phyloP scores from a whole-genome alignment of 495 filamentous ascomycete genomes.

The Penicillium steckii region DNA sequence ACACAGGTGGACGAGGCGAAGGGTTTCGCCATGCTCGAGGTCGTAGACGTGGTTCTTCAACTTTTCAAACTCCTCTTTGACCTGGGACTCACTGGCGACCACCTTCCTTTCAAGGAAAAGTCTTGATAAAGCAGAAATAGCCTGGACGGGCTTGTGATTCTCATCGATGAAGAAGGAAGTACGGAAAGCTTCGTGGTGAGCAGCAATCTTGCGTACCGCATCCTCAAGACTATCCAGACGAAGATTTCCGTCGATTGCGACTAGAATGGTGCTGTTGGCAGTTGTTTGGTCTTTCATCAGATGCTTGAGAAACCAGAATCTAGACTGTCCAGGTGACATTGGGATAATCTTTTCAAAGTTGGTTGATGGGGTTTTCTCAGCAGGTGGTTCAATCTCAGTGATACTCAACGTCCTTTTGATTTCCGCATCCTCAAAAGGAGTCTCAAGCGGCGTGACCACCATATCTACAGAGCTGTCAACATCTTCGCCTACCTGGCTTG shows the following conservation, averaged over 20 bases:
- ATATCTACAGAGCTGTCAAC: no score
- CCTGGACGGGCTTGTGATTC: no score
- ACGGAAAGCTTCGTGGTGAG: slow-evolving; percentile 39
- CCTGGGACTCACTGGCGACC: no score
- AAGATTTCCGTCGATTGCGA: slow-evolving; percentile 5
- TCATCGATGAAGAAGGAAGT: slow-evolving; percentile 31
- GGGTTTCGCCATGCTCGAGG: slow-evolving; percentile 26
- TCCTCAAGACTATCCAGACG: slow-evolving; percentile 15
- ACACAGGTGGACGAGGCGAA: slow-evolving; percentile 24
- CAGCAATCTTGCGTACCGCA: slow-evolving; percentile 24
- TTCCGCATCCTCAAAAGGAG: no score
- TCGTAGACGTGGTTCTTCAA: slow-evolving; percentile 24
- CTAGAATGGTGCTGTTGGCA: slow-evolving; percentile 25
- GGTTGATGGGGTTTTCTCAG: no score
- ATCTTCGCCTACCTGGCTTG: no score
- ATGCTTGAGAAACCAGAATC: slow-evolving; percentile 43
- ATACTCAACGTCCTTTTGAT: no score
- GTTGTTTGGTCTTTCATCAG: slow-evolving; percentile 35
- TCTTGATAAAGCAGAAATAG: no score
- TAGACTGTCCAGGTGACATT: not conserved
- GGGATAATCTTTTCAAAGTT: not conserved
- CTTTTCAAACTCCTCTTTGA: slow-evolving; percentile 3
- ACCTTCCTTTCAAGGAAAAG: no score
- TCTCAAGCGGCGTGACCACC: no score
- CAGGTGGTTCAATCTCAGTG: no score